Conservation (phyloP, 2,329 filamentous ascomycete genomes). For the Neofusicoccum sp. region DNA sequence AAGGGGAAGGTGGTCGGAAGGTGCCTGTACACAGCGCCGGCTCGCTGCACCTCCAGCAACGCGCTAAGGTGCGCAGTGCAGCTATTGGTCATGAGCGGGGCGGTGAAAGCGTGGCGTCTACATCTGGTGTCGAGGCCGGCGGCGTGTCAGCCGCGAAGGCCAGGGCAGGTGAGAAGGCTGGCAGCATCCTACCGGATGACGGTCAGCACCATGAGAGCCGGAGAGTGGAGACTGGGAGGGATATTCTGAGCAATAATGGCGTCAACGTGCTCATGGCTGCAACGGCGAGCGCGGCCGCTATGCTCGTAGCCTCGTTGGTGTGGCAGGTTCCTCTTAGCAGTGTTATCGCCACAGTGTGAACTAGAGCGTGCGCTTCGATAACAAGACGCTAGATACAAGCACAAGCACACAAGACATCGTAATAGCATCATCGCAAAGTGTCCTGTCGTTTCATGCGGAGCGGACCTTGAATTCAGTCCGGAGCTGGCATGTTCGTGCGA, state of each 20-base stretch:
- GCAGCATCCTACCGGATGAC: slow-evolving; percentile 29
- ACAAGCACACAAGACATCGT: no score
- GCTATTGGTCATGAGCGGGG: background rate
- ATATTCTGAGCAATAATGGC: slow-evolving; percentile 90
- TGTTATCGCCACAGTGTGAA: background rate
- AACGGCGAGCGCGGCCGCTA: slow-evolving; percentile 76
- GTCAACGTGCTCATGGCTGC: slow-evolving; percentile 93
- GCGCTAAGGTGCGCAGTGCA: slow-evolving; percentile 37
- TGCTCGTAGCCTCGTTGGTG: slow-evolving; percentile 52
- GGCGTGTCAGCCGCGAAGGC: slow-evolving; percentile 28
- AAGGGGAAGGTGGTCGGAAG: slow-evolving; percentile 74
- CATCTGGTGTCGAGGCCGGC: slow-evolving; percentile 32
- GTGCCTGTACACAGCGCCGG: slow-evolving; percentile 46
- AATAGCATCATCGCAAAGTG: no score
- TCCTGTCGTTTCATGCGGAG: no score
- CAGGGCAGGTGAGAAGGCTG: slow-evolving; percentile 35
- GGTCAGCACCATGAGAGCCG: slow-evolving; percentile 45
- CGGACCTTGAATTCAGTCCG: no score
- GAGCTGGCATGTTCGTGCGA: background rate
- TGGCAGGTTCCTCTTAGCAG: slow-evolving; percentile 27
- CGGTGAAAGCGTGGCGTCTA: slow-evolving; percentile 19
- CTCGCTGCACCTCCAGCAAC: slow-evolving; percentile 34
- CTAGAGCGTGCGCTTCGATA: background rate
- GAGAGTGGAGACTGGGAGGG: slow-evolving; percentile 65
- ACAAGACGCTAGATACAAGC: no score